These are phyloP conservation scores for Phytopythium aichiense DNA, from an alignment of 352 stramenopile species.

Conservation along the genomic window DNA sequence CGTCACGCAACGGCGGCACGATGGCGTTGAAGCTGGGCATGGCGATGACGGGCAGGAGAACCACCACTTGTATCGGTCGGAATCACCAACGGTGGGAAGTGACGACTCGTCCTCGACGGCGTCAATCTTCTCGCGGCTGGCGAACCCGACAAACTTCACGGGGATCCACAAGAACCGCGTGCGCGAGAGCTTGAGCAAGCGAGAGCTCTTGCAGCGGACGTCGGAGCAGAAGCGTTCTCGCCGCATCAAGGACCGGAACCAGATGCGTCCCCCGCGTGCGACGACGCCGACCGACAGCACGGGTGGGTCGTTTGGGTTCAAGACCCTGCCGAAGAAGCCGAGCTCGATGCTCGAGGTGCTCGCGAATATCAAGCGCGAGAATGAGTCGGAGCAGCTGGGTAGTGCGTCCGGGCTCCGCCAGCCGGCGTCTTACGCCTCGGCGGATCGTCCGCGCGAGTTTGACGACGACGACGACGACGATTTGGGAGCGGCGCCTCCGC, in stretches of 20 bases:
- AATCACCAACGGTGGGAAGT: conserved; percentile 52
- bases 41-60: conserved; percentile 28
- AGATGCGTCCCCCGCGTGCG: conserved; percentile 43
- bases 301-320: conserved; percentile 33
- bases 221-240: conserved; percentile 70
- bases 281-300: conserved; percentile 55
- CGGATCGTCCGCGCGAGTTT: conserved; percentile 29
- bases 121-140: conserved; percentile 83
- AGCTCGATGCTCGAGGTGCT: conserved; percentile 78
- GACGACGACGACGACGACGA: conserved; percentile 29
- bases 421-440: conserved; percentile 36
- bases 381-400: conserved; percentile 55
- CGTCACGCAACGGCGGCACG: conserved; percentile 24
- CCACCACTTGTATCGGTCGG: conserved; percentile 25
- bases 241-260: conserved; percentile 59
- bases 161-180: conserved; percentile 87
- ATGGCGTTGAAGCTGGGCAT: conserved; percentile 18
- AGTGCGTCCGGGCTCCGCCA: conserved; percentile 38
- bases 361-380: conserved; percentile 79
- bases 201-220: conserved; percentile 72
- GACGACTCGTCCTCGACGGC: conserved; percentile 55
- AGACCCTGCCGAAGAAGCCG: conserved; percentile 50
- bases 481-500: conserved; percentile 33
- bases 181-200: conserved; percentile 73
- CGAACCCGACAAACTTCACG: conserved; percentile 86